These are phyloP conservation scores for Cenococcum geophilum DNA, from an alignment of 495 filamentous ascomycete genomes.

Conservation along the genomic window DNA sequence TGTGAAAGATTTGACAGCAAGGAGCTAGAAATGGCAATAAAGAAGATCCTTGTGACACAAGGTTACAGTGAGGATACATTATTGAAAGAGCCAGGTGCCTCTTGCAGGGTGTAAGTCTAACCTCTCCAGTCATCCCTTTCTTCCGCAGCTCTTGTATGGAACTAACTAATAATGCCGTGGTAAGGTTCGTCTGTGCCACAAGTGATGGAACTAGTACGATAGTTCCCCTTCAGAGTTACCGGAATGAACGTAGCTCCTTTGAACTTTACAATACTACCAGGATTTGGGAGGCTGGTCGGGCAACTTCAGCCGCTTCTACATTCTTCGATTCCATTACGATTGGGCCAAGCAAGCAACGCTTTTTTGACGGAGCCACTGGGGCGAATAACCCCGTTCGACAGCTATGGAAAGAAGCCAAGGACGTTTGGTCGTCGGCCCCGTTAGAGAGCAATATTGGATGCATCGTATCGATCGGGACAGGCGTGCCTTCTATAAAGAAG, in stretches of 20 bases:
- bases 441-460: constrained; percentile 37
- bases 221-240: background rate
- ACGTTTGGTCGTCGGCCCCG: constrained; percentile 4
- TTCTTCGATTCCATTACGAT: constrained; percentile 32
- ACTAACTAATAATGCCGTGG: background rate
- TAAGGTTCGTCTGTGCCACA: background rate
- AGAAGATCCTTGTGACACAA: constrained; percentile 30
- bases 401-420: constrained; percentile 1
- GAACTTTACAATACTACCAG: constrained; percentile 5
- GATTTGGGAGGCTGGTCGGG: constrained; percentile 1
- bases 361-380: constrained; percentile 26
- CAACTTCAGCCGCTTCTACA: constrained; percentile 1
- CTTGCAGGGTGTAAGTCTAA: background rate
- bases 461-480: constrained; percentile 33
- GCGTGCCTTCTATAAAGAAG: background rate
- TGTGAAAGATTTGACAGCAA: constrained; percentile 35
- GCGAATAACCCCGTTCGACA: background rate
- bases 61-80: background rate
- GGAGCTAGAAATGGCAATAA: constrained; percentile 40
- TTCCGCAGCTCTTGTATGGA: background rate
- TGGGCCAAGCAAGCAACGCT: constrained; percentile 30
- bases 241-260: background rate
- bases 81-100: background rate
- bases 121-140: background rate
- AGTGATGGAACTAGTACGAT: background rate